Evolutionary conservation across 257 asterid genomes (phyloP).

Genomic region (Plantago elongata): DNA sequence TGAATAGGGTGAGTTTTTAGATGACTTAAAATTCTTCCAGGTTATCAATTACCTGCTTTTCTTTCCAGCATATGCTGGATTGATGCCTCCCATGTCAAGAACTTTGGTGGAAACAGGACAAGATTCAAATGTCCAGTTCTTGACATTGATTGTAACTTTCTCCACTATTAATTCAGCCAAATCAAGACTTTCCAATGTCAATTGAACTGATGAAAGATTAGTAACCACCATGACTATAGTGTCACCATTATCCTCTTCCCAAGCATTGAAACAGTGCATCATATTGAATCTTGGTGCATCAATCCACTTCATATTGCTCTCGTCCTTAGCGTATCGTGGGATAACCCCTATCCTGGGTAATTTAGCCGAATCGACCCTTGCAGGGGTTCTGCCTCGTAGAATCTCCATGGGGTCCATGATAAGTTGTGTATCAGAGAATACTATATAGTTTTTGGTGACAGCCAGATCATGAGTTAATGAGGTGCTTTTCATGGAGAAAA

Average conservation of each 20-base stretch:
- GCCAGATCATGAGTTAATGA: slow-evolving; percentile 68
- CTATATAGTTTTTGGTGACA: slow-evolving; percentile 49
- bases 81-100: slow-evolving; percentile 57
- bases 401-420: slow-evolving; percentile 50
- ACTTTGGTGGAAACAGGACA: slow-evolving; percentile 50
- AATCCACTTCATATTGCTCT: slow-evolving; percentile 55
- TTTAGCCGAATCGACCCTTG: slow-evolving; percentile 40
- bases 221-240: slow-evolving; percentile 59
- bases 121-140: slow-evolving; percentile 39
- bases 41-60: slow-evolving; percentile 33
- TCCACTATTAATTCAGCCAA: slow-evolving; percentile 59
- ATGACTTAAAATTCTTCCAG: too few relatives aligned
- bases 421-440: slow-evolving; percentile 56
- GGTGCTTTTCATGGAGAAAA: slow-evolving; percentile 56
- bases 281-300: slow-evolving; percentile 54
- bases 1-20: too few relatives aligned
- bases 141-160: slow-evolving; percentile 49
- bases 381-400: slow-evolving; percentile 45
- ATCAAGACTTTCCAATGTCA: slow-evolving; percentile 51
- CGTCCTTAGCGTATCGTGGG: slow-evolving; percentile 55
- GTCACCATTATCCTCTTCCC: slow-evolving; percentile 69
- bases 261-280: slow-evolving; percentile 53
- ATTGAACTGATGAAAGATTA: slow-evolving; percentile 52
- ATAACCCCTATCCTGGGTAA: slow-evolving; percentile 57
- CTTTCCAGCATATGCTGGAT: slow-evolving; percentile 47